Evolutionary conservation across 768 basidiomycete genomes (phyloP).

Genomic region (Trametes maxima): DNA sequence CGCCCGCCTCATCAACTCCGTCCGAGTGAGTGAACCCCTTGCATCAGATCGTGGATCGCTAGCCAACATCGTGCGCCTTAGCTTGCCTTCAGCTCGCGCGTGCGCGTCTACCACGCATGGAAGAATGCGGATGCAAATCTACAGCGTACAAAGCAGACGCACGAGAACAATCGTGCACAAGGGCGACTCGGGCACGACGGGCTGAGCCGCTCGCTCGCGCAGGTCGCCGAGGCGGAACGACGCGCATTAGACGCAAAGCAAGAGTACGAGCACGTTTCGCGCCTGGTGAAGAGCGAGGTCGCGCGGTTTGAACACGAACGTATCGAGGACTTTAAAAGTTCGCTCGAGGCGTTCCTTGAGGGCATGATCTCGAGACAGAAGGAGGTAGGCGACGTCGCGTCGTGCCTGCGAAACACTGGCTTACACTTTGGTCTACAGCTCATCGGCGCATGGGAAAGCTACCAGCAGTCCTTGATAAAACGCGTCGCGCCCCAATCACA

Average conservation of each 20-base stretch:
- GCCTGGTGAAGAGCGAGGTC: slow-evolving; percentile 87
- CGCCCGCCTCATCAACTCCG: slow-evolving; percentile 85
- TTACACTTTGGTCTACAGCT: slow-evolving; percentile 45
- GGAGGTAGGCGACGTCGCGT: slow-evolving; percentile 24
- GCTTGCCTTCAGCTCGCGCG: slow-evolving; percentile 87
- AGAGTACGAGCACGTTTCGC: slow-evolving; percentile 89
- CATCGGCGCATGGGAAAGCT: slow-evolving; percentile 78
- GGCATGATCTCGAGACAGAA: slow-evolving; percentile 87
- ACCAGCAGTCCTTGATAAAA: slow-evolving; percentile 72
- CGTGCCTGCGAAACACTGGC: neutral
- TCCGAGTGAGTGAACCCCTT: slow-evolving; percentile 58
- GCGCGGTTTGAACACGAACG: slow-evolving; percentile 91
- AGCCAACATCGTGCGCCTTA: slow-evolving; percentile 33
- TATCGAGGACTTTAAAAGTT: slow-evolving; percentile 88
- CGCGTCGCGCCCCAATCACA: slow-evolving; percentile 33
- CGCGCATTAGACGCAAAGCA: slow-evolving; percentile 79
- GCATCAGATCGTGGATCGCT: neutral
- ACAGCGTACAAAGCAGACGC: slow-evolving; percentile 67
- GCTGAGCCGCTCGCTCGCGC: slow-evolving; percentile 69
- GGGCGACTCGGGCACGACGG: slow-evolving; percentile 73
- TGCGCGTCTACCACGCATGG: slow-evolving; percentile 82
- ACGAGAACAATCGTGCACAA: slow-evolving; percentile 82
- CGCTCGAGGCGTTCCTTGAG: slow-evolving; percentile 81
- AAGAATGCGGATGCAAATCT: slow-evolving; percentile 78
- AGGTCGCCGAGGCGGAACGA: slow-evolving; percentile 90